Evolutionary conservation across 2,329 filamentous ascomycete genomes (phyloP).

Genomic region (Sporothrix globosa): DNA sequence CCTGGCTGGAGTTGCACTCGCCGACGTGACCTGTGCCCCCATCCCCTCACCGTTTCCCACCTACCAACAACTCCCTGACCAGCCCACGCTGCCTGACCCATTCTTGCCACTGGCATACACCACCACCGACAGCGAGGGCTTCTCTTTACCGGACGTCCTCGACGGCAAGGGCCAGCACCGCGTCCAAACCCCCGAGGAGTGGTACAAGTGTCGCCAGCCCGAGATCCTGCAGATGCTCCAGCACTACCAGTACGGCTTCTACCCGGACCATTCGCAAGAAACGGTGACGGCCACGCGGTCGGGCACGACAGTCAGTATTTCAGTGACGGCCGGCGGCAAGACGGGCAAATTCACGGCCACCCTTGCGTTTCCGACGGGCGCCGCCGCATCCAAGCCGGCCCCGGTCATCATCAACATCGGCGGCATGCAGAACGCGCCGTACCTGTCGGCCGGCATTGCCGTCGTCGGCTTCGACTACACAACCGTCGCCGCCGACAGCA

Average conservation of each 20-base stretch:
- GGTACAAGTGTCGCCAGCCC: slow-evolving; percentile 54
- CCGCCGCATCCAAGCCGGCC: slow-evolving; percentile 42
- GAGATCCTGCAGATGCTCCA: slow-evolving; percentile 55
- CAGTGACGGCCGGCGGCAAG: slow-evolving; percentile 49
- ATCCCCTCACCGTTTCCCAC: slow-evolving; percentile 8
- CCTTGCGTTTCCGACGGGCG: slow-evolving; percentile 47
- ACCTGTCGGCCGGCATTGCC: slow-evolving; percentile 52
- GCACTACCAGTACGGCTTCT: slow-evolving; percentile 57
- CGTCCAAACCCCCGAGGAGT: slow-evolving; percentile 51
- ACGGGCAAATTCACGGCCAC: slow-evolving; percentile 51
- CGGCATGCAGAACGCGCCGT: slow-evolving; percentile 53
- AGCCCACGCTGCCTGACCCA: neutral
- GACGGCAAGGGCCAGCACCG: slow-evolving; percentile 48
- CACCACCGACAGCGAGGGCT: slow-evolving; percentile 40
- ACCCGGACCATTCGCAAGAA: slow-evolving; percentile 53
- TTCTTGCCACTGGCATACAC: neutral
- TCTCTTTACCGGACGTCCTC: slow-evolving; percentile 43
- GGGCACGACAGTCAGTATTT: slow-evolving; percentile 50
- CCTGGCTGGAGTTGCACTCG: neutral
- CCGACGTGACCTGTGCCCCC: slow-evolving; percentile 2
- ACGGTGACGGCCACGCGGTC: slow-evolving; percentile 53
- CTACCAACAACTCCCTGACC: slow-evolving; percentile 4
- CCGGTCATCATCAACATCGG: slow-evolving; percentile 56
- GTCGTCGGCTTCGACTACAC: slow-evolving; percentile 56
- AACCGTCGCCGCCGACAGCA: slow-evolving; percentile 53